Base-by-base conservation (phyloP, 2,329 filamentous ascomycete genomes). In the Periconia sp. region DNA sequence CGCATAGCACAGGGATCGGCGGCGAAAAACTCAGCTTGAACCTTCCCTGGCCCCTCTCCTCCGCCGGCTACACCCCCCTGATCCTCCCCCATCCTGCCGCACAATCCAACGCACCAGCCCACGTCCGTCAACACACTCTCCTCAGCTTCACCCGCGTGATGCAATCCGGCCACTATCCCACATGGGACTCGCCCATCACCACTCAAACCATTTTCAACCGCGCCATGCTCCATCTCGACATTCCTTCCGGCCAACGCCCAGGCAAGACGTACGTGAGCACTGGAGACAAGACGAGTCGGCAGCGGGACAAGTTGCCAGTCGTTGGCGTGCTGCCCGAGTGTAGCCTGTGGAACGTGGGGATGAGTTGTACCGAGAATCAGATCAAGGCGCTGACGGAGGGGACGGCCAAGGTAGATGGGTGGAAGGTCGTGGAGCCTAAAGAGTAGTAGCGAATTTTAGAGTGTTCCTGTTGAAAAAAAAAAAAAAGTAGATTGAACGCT, bases 21-120 rank as follows among this genome's bases (percentile, higher is more conserved):
- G 88, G 86, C 19, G 78, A 92, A 66, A 84, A 84, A 3, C 76
- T 88, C 29, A 86, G 84, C 6, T 72, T 56, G 4, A 75, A 76
- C 13, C 36, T 39, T 11, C 19, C 26, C 26, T 39, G 36, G 36
- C 6, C 25, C 18, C 18, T 39, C 13, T 1, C 26, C 9, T 6
- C 26, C 2, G 66, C 88, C 1, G 70, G 74, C 16, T 66, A 73
- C 23, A 51, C 26, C 18, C n/a, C 23, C 6, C 12, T 40, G 49
- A 8, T 48, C 44, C 4, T 35, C 54, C 9, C 36, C 40, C 4
- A 42, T 35, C 1, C 66, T 63, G 59, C 28, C 28, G 43, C 9
- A 56, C 54, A 11, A 57, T 65, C 31, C 19, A 65, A 66, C 4
- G 44, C 61, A 12, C 64, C 65, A 5, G n/a, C n/a, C n/a, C n/a